Evolutionary conservation across 306 rosid genomes (phyloP).

Genomic region (Citrullus mucosospermus): DNA sequence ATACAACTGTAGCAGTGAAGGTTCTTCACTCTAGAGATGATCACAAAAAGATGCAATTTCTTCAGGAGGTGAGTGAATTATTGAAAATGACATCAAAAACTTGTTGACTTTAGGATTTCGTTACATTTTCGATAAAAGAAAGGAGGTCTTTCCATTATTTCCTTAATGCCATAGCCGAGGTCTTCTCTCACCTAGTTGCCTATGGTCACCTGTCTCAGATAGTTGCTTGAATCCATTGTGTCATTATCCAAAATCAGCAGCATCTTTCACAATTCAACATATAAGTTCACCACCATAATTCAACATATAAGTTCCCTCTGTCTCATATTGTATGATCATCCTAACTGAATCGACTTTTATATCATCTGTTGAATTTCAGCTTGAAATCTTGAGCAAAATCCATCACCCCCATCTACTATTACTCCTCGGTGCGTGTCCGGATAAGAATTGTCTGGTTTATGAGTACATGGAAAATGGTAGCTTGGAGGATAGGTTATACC

Average conservation of each 20-base stretch:
- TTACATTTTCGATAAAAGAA: background rate
- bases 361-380: slow-evolving; percentile 37
- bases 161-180: background rate
- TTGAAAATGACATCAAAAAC: background rate
- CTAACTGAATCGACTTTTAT: background rate
- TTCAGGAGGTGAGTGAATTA: slow-evolving; percentile 54
- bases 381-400: slow-evolving; percentile 72
- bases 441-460: slow-evolving; percentile 70
- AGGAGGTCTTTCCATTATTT: background rate
- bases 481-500: slow-evolving; percentile 68
- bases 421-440: slow-evolving; percentile 85
- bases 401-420: slow-evolving; percentile 92
- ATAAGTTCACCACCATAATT: background rate
- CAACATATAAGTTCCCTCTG: background rate
- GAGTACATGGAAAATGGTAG: slow-evolving; percentile 94
- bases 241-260: background rate
- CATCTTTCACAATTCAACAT: background rate
- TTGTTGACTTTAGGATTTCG: background rate
- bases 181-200: background rate
- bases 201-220: background rate
- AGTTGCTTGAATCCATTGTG: background rate
- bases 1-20: slow-evolving; percentile 88
- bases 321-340: background rate
- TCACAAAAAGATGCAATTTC: slow-evolving; percentile 51
- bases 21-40: slow-evolving; percentile 51